Percentiles rank a stretch among this genome's conserved stretches.
Evolutionary conservation across 1,284 basidiomycete species (phyloP).

Genomic region (Cryptococcus neoformans): DNA sequence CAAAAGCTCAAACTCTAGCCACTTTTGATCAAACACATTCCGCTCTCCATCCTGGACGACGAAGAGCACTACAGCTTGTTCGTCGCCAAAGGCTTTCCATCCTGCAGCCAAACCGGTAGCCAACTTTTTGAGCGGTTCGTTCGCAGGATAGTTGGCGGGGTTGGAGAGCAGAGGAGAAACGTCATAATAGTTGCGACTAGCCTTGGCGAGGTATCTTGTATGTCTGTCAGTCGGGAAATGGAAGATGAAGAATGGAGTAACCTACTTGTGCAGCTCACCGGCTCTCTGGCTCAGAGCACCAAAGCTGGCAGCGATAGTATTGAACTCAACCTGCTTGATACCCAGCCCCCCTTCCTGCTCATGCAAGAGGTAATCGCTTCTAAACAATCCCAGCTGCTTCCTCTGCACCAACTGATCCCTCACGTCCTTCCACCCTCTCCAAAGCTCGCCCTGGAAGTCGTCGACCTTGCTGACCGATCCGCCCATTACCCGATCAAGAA

Average conservation of each 20-base stretch:
- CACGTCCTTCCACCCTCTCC: constrained; percentile 77
- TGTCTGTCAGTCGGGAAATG: background rate
- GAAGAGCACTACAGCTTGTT: constrained; percentile 61
- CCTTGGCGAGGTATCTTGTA: constrained; percentile 62
- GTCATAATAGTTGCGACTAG: constrained; percentile 63
- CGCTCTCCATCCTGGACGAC: constrained; percentile 86
- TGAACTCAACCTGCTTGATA: constrained; percentile 97
- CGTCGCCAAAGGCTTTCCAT: constrained; percentile 64
- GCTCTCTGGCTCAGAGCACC: constrained; percentile 74
- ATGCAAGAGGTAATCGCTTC: constrained; percentile 95
- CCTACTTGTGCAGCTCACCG: constrained; percentile 73
- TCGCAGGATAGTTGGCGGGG: constrained; percentile 64
- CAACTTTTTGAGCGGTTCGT: constrained; percentile 68
- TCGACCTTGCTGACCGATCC: constrained; percentile 79
- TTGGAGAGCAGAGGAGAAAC: constrained; percentile 57
- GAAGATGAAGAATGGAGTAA: constrained; percentile 3
- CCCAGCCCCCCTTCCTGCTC: constrained; percentile 46
- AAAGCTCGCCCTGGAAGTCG: constrained; percentile 78
- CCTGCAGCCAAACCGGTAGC: constrained; percentile 73
- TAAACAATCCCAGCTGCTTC: constrained; percentile 85
- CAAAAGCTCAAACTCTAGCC: constrained; percentile 80
- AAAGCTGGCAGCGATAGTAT: constrained; percentile 93
- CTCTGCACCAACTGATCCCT: constrained; percentile 65
- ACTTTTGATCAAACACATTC: constrained; percentile 95
- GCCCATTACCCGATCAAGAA: constrained; percentile 80